These are phyloP conservation scores for Aspergillus transmontanensis DNA, from an alignment of 2,329 filamentous ascomycete species.

Conservation along the genomic window DNA sequence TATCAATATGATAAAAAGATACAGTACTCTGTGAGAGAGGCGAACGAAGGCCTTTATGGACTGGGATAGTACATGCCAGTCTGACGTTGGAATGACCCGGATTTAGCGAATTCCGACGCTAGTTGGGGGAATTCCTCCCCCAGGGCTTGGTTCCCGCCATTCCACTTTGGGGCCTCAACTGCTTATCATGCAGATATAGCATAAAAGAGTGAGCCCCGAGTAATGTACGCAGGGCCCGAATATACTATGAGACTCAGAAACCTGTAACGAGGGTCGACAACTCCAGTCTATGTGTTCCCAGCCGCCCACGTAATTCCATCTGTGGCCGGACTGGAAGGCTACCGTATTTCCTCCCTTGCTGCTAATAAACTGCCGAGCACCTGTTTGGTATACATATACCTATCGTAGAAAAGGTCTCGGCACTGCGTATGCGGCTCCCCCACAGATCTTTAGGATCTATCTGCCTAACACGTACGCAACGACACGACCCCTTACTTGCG, in stretches of 20 bases:
- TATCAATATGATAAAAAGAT: not conserved
- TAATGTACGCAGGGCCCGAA: not conserved
- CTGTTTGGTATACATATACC: not conserved
- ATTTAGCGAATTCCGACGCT: not conserved
- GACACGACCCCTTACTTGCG: not conserved
- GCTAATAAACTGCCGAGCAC: not conserved
- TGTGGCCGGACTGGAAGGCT: not conserved
- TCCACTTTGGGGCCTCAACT: not conserved
- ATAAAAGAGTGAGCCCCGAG: not conserved
- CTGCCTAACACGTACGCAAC: constrained; percentile 1
- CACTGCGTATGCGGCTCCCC: constrained; percentile 1
- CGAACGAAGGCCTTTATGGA: not conserved
- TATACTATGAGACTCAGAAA: not conserved
- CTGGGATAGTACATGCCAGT: not conserved
- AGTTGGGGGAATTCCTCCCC: too few relatives aligned
- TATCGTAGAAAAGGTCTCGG: not conserved
- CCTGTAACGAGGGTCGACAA: not conserved
- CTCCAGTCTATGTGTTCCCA: not conserved
- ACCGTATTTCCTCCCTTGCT: constrained; percentile 1
- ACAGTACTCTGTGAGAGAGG: not conserved
- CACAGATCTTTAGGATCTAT: not conserved
- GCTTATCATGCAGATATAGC: not conserved
- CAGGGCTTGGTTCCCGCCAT: not conserved
- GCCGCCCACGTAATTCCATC: not conserved
- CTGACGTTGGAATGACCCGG: not conserved